Conservation (phyloP, 2,329 filamentous ascomycete genomes). For the Neonectria sp. region DNA sequence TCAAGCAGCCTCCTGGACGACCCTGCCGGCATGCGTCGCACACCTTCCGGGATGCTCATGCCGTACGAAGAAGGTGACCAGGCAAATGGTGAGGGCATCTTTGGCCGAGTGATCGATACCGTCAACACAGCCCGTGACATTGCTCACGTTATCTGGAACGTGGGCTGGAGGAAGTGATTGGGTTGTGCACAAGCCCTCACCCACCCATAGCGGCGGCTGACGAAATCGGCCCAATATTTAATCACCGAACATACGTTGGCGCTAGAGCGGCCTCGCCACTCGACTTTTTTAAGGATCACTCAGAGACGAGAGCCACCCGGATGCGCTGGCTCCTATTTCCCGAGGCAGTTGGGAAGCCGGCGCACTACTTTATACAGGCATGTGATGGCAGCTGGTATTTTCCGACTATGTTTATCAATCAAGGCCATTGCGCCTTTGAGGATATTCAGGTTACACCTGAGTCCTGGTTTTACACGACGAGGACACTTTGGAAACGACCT, state of each 20-base stretch:
- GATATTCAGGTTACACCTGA: conserved; percentile 16
- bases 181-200: conserved; percentile 2
- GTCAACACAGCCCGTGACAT: conserved; percentile 81
- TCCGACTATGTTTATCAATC: conserved; percentile 24
- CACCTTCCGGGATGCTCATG: conserved; percentile 92
- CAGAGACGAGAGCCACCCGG: neutral
- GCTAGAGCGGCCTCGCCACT: neutral
- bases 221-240: conserved; percentile 23
- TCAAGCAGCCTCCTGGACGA: conserved; percentile 65
- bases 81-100: conserved; percentile 73
- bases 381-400: conserved; percentile 30
- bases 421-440: conserved; percentile 13
- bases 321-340: conserved; percentile 11
- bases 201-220: conserved; percentile 1
- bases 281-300: neutral
- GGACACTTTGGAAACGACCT: conserved; percentile 36
- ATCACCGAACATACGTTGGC: conserved; percentile 15
- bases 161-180: conserved; percentile 72
- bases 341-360: conserved; percentile 27
- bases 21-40: conserved; percentile 78
- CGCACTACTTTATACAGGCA: conserved; percentile 37
- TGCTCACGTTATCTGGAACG: conserved; percentile 80
- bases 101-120: conserved; percentile 87
- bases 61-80: conserved; percentile 83
- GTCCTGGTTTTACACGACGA: conserved; percentile 13